Base-by-base conservation (phyloP, 768 basidiomycete genomes). In the Lactifluus echinatus region DNA sequence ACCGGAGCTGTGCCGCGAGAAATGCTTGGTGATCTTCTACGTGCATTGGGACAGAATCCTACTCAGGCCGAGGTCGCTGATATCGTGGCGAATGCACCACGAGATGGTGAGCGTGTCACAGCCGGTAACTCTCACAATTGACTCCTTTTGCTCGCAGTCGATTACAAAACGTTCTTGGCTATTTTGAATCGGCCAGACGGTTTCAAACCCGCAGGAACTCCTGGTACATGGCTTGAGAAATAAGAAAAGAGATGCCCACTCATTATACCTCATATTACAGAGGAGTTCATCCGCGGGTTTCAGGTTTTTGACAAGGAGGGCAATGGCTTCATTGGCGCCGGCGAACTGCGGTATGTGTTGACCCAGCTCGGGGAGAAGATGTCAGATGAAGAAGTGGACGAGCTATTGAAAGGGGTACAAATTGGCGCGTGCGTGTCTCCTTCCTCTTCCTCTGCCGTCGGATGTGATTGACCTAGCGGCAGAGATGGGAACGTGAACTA, bases 231-330 rank as follows among this genome's bases (percentile, higher is more conserved):
- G 47, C n/a, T 34, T n/a, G 4, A 26, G 11, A 43, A 28, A 26
- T 11, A 48, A 40, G 4, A 42, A 7, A 3, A 23, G 52, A 14
- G 1, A 34, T 2, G 3, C 36, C 51, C 39, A 37, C 49, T 46
- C 29, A 21, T 19, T 15, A 43, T 11, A 34, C 31, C 23, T 49
- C 46, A 31, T 10, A 31, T 10, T 26, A 17, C 69, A 95, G 95
- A 97, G 79, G 96, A 99, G 68, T 99, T 99, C 75, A 92, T 97
- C 67, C 92, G 96, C 48, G 96, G 94, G 8, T 99, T 99, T 80
- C 94, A 97, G 66, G 95, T 98, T 11, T 98, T 99, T 64, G 95
- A 98, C 73, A 94, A 93, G 73, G 90, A 92, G 64, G 89, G 89
- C 29, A 92, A 92, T 65, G 92, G 92, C 1, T 89, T 84, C 74